Evolutionary conservation across 164 flowering plant genomes (phyloP).

Genomic region (Taxillus chinensis): DNA sequence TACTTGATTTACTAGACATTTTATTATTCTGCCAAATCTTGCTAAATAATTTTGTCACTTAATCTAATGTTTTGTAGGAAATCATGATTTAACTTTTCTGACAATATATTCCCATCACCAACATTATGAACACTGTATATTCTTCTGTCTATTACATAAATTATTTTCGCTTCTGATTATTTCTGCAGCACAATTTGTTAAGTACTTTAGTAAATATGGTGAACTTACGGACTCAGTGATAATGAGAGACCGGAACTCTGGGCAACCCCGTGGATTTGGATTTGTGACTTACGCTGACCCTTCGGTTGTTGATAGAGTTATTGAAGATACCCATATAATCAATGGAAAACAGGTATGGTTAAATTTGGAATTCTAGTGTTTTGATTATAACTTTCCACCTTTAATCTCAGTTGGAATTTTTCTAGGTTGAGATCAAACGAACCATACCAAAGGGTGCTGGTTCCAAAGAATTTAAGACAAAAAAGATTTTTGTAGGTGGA

Average conservation of each 20-base stretch:
- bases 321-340: slow-evolving; percentile 57
- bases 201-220: slow-evolving; percentile 70
- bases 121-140: too few species aligned
- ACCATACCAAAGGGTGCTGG: slow-evolving; percentile 72
- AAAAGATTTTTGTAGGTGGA: slow-evolving; percentile 88
- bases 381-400: background rate
- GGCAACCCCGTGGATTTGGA: slow-evolving; percentile 85
- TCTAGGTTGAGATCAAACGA: slow-evolving; percentile 82
- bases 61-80: too few species aligned
- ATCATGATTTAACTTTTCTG: too few species aligned
- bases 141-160: background rate
- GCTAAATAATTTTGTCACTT: too few species aligned
- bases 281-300: slow-evolving; percentile 81
- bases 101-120: too few species aligned
- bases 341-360: slow-evolving; percentile 68
- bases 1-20: too few species aligned
- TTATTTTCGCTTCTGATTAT: background rate
- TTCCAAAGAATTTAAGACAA: slow-evolving; percentile 67
- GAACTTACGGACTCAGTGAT: slow-evolving; percentile 81
- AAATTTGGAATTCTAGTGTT: background rate
- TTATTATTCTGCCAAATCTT: too few species aligned
- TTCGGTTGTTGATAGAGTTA: slow-evolving; percentile 68
- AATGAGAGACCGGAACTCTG: slow-evolving; percentile 71
- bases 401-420: background rate
- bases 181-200: slow-evolving; percentile 49